Percentiles rank a stretch among this genome's conserved stretches.
Evolutionary conservation across 2,329 filamentous ascomycete genomes (phyloP).

Genomic region (Cladosporium phlei): DNA sequence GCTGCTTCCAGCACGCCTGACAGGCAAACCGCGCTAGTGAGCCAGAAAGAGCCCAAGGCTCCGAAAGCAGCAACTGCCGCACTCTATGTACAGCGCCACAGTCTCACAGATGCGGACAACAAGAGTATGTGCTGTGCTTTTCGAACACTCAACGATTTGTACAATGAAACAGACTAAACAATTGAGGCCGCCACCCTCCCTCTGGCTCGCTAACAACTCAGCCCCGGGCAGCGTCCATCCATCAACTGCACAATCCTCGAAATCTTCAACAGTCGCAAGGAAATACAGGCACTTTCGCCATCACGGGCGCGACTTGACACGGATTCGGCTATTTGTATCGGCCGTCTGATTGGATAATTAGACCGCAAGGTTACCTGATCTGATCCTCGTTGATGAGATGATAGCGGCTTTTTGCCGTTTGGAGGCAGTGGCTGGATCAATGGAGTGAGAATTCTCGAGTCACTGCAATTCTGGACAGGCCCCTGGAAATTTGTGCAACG

Average conservation of each 20-base stretch:
- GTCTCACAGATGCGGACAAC: too few relatives aligned
- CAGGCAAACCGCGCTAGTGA: too few relatives aligned
- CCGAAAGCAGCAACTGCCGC: too few relatives aligned
- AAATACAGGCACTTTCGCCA: conserved; percentile 21
- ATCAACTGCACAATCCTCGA: conserved; percentile 21
- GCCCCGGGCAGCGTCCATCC: conserved; percentile 21
- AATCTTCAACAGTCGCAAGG: conserved; percentile 19
- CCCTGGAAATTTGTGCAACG: background rate
- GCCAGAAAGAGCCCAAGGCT: too few relatives aligned
- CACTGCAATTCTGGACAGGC: too few relatives aligned
- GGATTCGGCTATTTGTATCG: conserved; percentile 15
- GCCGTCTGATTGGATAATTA: conserved; percentile 19
- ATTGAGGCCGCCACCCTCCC: conserved; percentile 17
- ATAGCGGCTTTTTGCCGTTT: conserved; percentile 20
- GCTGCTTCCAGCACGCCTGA: too few relatives aligned
- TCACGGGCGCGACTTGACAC: conserved; percentile 22
- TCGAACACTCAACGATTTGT: too few relatives aligned
- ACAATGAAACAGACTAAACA: too few relatives aligned
- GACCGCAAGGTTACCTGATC: conserved; percentile 16
- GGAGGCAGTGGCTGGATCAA: conserved; percentile 23
- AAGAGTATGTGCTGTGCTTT: background rate
- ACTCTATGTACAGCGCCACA: too few relatives aligned
- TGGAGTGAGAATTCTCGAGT: conserved; percentile 7
- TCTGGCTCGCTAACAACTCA: conserved; percentile 15
- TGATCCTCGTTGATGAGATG: conserved; percentile 15